phyloP scores from a whole-genome alignment of 1,284 basidiomycete genomes.

The Kalmanozyma brasiliensis region DNA sequence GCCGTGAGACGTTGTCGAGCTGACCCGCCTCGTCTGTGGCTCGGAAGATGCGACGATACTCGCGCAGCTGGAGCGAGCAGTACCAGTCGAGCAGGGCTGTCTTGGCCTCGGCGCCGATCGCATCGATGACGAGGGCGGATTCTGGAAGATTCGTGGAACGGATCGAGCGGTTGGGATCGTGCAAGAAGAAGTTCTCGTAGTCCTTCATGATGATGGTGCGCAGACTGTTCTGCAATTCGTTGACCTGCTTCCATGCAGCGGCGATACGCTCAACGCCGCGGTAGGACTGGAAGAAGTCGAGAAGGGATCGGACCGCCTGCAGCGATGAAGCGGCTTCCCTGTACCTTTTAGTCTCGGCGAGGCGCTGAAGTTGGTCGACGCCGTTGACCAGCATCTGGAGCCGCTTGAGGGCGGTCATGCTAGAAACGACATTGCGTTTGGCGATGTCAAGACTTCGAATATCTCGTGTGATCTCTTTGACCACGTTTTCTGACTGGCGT shows the following conservation, averaged over 20 bases:
- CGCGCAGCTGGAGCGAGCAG: slow-evolving; percentile 87
- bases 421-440: slow-evolving; percentile 82
- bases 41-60: slow-evolving; percentile 94
- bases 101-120: slow-evolving; percentile 59
- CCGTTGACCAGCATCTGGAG: slow-evolving; percentile 73
- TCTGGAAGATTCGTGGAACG: slow-evolving; percentile 55
- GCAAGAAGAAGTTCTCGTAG: slow-evolving; percentile 60
- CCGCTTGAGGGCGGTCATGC: slow-evolving; percentile 89
- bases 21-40: slow-evolving; percentile 79
- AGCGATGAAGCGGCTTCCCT: slow-evolving; percentile 62
- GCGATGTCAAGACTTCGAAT: slow-evolving; percentile 93
- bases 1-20: slow-evolving; percentile 90
- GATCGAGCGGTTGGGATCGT: slow-evolving; percentile 48
- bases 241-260: slow-evolving; percentile 54
- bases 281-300: slow-evolving; percentile 60
- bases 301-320: slow-evolving; percentile 60
- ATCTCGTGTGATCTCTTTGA: slow-evolving; percentile 93
- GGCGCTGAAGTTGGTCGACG: slow-evolving; percentile 58
- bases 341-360: slow-evolving; percentile 55
- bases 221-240: slow-evolving; percentile 51
- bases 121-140: slow-evolving; percentile 63
- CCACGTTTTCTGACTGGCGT: slow-evolving; percentile 83
- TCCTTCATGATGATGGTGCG: slow-evolving; percentile 55
- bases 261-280: slow-evolving; percentile 57
- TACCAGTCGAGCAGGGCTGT: slow-evolving; percentile 87